These are phyloP conservation scores for Choricystis sp. DNA, from an alignment of 139 green algal genomes.

Conservation along the genomic window DNA sequence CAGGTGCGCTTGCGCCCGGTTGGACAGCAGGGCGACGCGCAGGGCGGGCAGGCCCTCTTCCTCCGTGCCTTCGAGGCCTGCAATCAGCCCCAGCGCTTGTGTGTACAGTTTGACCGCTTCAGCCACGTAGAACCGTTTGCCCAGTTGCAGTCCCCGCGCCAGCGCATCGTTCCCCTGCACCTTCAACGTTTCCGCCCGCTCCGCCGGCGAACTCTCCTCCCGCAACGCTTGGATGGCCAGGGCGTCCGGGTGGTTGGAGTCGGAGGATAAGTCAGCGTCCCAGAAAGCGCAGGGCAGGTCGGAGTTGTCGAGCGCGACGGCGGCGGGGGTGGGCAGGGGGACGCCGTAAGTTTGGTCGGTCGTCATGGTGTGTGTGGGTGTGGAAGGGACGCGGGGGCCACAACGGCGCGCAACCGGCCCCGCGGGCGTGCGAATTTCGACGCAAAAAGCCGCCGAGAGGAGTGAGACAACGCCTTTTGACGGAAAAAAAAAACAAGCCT, in stretches of 20 bases:
- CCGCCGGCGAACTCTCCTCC: not conserved
- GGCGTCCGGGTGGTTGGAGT: not conserved
- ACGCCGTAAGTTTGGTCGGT: not conserved
- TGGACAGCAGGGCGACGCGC: constrained; percentile 17
- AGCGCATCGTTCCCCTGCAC: constrained; percentile 57
- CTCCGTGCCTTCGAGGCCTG: constrained; percentile 15
- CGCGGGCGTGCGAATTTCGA: too few relatives aligned
- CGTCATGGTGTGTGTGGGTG: not conserved
- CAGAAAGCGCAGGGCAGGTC: not conserved
- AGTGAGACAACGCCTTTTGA: too few relatives aligned
- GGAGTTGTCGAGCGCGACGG: not conserved
- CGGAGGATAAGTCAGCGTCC: not conserved
- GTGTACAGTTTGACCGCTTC: constrained; percentile 57
- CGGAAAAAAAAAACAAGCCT: too few relatives aligned
- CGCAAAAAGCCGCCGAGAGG: too few relatives aligned
- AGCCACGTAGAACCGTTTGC: constrained; percentile 57
- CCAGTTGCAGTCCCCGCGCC: constrained; percentile 34
- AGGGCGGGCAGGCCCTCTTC: constrained; percentile 22
- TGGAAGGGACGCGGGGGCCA: too few relatives aligned
- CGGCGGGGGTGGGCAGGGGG: too few relatives aligned
- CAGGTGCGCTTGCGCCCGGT: constrained; percentile 64
- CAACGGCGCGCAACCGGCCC: too few relatives aligned
- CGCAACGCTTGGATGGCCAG: not conserved
- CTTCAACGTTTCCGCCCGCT: not conserved
- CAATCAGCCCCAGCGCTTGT: constrained; percentile 30